phyloP scores from a whole-genome alignment of 2,329 filamentous ascomycete species.

The Ascochyta clinopodiicola region DNA sequence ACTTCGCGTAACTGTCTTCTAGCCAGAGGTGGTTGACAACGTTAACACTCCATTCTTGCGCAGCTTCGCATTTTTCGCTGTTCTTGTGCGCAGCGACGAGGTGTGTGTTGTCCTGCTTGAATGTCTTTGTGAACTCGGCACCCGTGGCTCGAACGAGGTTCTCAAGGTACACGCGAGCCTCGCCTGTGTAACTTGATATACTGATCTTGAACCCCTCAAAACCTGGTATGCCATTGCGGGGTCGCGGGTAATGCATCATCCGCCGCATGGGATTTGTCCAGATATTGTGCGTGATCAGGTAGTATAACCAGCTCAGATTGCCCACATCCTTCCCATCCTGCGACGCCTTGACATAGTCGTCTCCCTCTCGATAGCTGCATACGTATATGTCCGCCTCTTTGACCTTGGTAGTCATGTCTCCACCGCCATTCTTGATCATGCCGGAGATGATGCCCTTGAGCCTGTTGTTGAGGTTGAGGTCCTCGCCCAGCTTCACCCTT shows the following conservation, averaged over 20 bases:
- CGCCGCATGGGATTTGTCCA: constrained; percentile 87
- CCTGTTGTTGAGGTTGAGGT: constrained; percentile 73
- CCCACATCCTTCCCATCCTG: constrained; percentile 82
- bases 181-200: constrained; percentile 94
- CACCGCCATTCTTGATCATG: constrained; percentile 75
- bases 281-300: constrained; percentile 84
- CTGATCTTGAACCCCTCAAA: constrained; percentile 82
- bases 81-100: constrained; percentile 87
- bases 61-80: constrained; percentile 93
- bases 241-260: constrained; percentile 88
- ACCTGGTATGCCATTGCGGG: constrained; percentile 76
- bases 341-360: constrained; percentile 78
- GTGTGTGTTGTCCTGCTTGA: constrained; percentile 95
- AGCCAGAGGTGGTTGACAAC: constrained; percentile 97
- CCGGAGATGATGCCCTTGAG: constrained; percentile 71
- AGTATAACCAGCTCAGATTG: constrained; percentile 92
- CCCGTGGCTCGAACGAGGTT: constrained; percentile 86
- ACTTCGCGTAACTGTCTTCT: constrained; percentile 94
- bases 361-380: constrained; percentile 83
- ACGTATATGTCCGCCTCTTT: constrained; percentile 81
- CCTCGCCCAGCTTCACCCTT: constrained; percentile 75
- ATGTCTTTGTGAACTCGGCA: constrained; percentile 89
- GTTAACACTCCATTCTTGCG: constrained; percentile 87
- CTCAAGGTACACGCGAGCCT: constrained; percentile 90
- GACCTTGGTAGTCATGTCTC: constrained; percentile 69